Base-by-base conservation (phyloP, 78 protist species). In the Dictyostelium intermedium region DNA sequence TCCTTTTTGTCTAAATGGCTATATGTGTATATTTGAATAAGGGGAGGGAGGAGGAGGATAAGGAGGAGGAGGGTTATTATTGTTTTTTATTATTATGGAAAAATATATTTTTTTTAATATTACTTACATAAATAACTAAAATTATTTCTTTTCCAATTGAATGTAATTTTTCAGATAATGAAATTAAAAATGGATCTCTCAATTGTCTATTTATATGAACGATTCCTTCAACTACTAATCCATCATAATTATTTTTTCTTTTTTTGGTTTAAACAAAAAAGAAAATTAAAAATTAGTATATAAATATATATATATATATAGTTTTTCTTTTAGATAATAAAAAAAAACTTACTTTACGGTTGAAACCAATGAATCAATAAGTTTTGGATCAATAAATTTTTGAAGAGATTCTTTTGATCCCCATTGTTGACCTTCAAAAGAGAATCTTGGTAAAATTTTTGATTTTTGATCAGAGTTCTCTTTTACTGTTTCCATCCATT, bases 201-300 rank as follows among this genome's bases (percentile, higher is more conserved):
- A 45, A 1, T 11, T 78, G 39, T 43, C 23, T 63, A 1, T 25
- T 47, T 11, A 79, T 20, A 63, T 63, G 50, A 34, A 37, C 14
- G 0, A 80, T 66, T 32, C 93, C 93, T 69, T 89, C 93, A 9
- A 89, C 23, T 41, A 89, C 93, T 23, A 89, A 34, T 27, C 93
- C 93, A 80, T 89, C 93, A 69, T 61, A 89, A 13, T 89, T 18
- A 66, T 60, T 23, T 18, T 89, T 30, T 3, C 47, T 50, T 50
- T 50, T 50, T 50, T 50, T 50, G 13, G 3, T 50, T 1, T 16
- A 10, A 16, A 16, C 0, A 16, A 50, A 50, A 50, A 16, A 18
- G 14, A 50, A 14, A 16, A 16, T 14, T 11, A 32, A 2, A 56
- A 53, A 70, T 70, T 2, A 11, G 32, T 8, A 27, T 70, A 7